A percentile compares a stretch with the other conserved stretches of the same genome.
Evolutionary conservation across 805 yeast genomes (phyloP).

Genomic region (Cyberlindnera lachancei): DNA sequence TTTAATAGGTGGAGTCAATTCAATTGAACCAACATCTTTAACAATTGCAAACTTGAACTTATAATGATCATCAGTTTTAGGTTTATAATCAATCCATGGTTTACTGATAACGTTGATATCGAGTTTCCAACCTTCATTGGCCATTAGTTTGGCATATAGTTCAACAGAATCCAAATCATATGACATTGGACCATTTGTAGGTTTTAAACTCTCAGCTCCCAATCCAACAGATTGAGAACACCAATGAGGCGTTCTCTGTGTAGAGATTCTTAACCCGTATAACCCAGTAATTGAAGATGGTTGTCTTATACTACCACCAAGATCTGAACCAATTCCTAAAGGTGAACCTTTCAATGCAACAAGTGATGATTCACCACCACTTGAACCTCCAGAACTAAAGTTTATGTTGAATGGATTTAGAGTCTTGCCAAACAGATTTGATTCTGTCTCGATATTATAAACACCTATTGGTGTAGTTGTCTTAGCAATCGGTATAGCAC

Average conservation of each 20-base stretch:
- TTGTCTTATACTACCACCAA: conserved; percentile 44
- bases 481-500: conserved; percentile 47
- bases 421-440: conserved; percentile 38
- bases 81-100: conserved; percentile 35
- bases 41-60: conserved; percentile 35
- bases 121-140: conserved; percentile 32
- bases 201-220: conserved; percentile 26
- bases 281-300: conserved; percentile 38
- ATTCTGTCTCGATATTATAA: conserved; percentile 39
- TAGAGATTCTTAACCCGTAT: conserved; percentile 36
- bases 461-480: conserved; percentile 46
- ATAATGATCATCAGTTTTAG: conserved; percentile 27
- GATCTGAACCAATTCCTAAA: conserved; percentile 48
- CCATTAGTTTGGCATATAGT: conserved; percentile 25
- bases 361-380: conserved; percentile 50
- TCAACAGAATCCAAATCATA: conserved; percentile 30
- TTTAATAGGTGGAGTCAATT: conserved; percentile 44
- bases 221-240: conserved; percentile 12
- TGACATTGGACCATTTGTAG: conserved; percentile 43
- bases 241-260: conserved; percentile 32
- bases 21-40: conserved; percentile 33
- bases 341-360: conserved; percentile 36
- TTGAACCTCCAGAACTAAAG: conserved; percentile 45
- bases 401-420: conserved; percentile 35
- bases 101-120: conserved; percentile 33